Base-by-base conservation (phyloP, 768 basidiomycete genomes). In the Agaricus subrufescens region DNA sequence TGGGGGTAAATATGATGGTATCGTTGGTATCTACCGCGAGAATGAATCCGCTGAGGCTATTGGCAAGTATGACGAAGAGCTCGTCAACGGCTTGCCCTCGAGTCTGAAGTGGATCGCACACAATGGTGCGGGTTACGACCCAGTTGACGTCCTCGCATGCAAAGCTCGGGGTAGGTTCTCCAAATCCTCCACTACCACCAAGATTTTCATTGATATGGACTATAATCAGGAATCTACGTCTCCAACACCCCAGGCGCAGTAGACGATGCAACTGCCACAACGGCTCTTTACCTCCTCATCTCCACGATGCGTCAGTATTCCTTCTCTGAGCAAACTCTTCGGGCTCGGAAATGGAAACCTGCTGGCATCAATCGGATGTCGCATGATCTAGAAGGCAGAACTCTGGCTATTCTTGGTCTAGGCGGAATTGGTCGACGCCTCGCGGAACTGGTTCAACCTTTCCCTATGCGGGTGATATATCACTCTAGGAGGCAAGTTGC, bases 41-140 rank as follows among this genome's bases (percentile, higher is more conserved):
- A 89, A 90, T 69, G 71, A 72, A 27, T 89, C 88, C 5, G 73
- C 83, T 5, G 71, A 76, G 47, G 72, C 69, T 40, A 85, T 94
- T 62, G 93, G 91, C 19, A 71, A 82, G 14, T 94, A 93, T 64
- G 91, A 97, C 68, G 81, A 83, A 67, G 88, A 87, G 59, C 75
- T 96, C 60, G 77, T 97, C 60, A 69, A 76, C 48, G 82, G 79
- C 0, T 75, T 97, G 9, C 85, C 91, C 1, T 58, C 76, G 1
- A 77, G 75, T 19, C 78, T 95, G 59, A 85, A 86, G 64, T 94
- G 89, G 86, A 91, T 96, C 66, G 90, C 87, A 1, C 93, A 94
- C 69, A 94, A 94, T 56, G 94, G 94, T 10, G 93, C 94, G 0
- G 93, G 94, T 0, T 97, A 97, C 67, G 93, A 97, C 67, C 84